phyloP scores from a whole-genome alignment of 805 yeast species.

The Deakozyma indianensis region DNA sequence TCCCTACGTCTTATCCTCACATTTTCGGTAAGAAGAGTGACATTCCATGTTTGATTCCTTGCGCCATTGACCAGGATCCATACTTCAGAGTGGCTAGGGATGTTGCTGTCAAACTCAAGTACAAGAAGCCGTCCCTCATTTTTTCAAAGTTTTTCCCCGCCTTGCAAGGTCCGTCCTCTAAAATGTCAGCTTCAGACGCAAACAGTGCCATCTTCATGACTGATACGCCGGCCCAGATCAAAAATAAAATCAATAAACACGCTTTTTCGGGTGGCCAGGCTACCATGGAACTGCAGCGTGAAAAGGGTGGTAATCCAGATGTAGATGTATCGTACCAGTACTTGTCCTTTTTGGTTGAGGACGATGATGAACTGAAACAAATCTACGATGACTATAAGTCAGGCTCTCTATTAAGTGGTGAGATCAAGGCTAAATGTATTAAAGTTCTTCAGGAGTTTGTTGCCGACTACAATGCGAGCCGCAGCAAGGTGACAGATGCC shows the following conservation, averaged over 20 bases:
- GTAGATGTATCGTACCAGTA: constrained; percentile 93
- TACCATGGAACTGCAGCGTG: constrained; percentile 80
- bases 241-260: constrained; percentile 88
- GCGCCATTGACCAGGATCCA: constrained; percentile 99
- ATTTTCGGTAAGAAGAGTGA: constrained; percentile 74
- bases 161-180: constrained; percentile 86
- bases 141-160: constrained; percentile 98
- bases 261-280: constrained; percentile 93
- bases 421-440: constrained; percentile 79
- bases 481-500: constrained; percentile 50
- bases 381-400: constrained; percentile 50
- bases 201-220: constrained; percentile 91
- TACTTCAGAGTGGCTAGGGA: constrained; percentile 95
- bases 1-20: constrained; percentile 92
- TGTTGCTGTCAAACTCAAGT: constrained; percentile 87
- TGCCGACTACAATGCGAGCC: constrained; percentile 63
- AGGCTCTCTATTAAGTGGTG: constrained; percentile 84
- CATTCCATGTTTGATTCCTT: constrained; percentile 93
- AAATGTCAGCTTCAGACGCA: constrained; percentile 92
- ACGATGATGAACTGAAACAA: constrained; percentile 60
- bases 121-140: constrained; percentile 77
- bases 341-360: constrained; percentile 75
- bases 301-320: constrained; percentile 85
- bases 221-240: constrained; percentile 82
- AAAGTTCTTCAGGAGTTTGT: constrained; percentile 70